These are phyloP conservation scores for Saccharomyces hybrid DNA, from an alignment of 1,139 yeast species.

Conservation along the genomic window DNA sequence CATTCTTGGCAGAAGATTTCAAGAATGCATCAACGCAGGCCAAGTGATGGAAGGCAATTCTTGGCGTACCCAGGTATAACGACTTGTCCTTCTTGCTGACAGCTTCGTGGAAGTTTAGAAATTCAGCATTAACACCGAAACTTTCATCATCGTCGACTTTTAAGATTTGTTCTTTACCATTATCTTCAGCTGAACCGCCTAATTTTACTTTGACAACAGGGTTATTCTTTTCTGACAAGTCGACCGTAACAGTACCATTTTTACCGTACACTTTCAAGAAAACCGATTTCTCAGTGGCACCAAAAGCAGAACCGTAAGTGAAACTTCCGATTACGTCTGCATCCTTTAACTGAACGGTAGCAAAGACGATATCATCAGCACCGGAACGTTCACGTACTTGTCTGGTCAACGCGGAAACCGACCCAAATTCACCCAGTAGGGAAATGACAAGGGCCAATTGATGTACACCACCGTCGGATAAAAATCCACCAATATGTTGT, in stretches of 20 bases:
- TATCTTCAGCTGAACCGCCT: conserved; percentile 42
- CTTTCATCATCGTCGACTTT: conserved; percentile 45
- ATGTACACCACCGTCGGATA: conserved; percentile 94
- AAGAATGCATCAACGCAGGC: conserved; percentile 82
- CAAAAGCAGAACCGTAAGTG: conserved; percentile 86
- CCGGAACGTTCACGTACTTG: conserved; percentile 75
- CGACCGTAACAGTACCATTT: conserved; percentile 63
- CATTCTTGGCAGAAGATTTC: conserved; percentile 56
- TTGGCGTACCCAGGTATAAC: conserved; percentile 53
- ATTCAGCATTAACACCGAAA: conserved; percentile 62
- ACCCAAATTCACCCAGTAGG: conserved; percentile 65
- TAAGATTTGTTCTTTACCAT: conserved; percentile 39
- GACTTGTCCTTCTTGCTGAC: conserved; percentile 56
- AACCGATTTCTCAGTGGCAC: conserved; percentile 65
- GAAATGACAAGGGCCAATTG: conserved; percentile 80
- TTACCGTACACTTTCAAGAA: conserved; percentile 66
- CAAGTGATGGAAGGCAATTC: conserved; percentile 80
- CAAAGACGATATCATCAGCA: conserved; percentile 67
- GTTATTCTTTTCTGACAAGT: conserved; percentile 47
- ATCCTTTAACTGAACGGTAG: conserved; percentile 52
- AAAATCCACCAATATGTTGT: conserved; percentile 82
- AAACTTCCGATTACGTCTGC: conserved; percentile 75
- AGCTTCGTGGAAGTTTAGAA: conserved; percentile 66
- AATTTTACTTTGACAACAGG: conserved; percentile 39
- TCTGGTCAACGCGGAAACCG: conserved; percentile 63